Base-by-base conservation (phyloP, 2,329 filamentous ascomycete species). In the Sphaerulina populicola region DNA sequence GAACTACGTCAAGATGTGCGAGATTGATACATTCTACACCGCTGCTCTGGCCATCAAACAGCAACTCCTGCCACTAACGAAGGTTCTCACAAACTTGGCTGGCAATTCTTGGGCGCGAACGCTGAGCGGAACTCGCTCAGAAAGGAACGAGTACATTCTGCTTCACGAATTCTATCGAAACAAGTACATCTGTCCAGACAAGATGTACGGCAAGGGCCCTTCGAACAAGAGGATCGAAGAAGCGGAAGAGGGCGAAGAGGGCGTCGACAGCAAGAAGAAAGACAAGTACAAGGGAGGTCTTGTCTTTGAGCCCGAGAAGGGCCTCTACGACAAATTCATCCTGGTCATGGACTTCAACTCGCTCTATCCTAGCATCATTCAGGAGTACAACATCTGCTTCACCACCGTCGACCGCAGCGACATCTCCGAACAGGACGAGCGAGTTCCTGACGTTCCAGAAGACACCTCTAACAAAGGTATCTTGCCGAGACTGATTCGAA, bases 301-400 rank as follows among this genome's bases (percentile, higher is more conserved):
- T 30, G 93, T 98, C 51, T 97, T 98, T 62, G 93, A 98, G 68
- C 93, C 93, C 4, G 90, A 97, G 68, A 96, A 91, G 69, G 93
- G 94, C 14, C 78, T 98, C 4, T 98, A 98, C 66, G 93, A 98
- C 77, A 94, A 94, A 71, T 96, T 94, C 69, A 86, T 98, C 48
- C 79, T 98, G 50, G 94, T 98, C 69, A 98, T 98, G 94, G 93
- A 98, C 75, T 98, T 98, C 76, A 98, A 98, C 78, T 96, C 90
- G 62, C 76, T 98, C 56, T 98, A 98, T 64, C 93, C 93, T 30
- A 96, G 88, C 66, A 97, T 98, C 65, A 98, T 98, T 55, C 94
- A 98, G 66, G 94, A 98, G 77, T 98, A 83, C 74, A 98, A 98
- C 71, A 98, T 98, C 61, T 98, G 94, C 74, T 98, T 98, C 71